These are phyloP conservation scores for Erythrobasidium yunnanense DNA, from an alignment of 768 basidiomycete genomes.

Conservation along the genomic window DNA sequence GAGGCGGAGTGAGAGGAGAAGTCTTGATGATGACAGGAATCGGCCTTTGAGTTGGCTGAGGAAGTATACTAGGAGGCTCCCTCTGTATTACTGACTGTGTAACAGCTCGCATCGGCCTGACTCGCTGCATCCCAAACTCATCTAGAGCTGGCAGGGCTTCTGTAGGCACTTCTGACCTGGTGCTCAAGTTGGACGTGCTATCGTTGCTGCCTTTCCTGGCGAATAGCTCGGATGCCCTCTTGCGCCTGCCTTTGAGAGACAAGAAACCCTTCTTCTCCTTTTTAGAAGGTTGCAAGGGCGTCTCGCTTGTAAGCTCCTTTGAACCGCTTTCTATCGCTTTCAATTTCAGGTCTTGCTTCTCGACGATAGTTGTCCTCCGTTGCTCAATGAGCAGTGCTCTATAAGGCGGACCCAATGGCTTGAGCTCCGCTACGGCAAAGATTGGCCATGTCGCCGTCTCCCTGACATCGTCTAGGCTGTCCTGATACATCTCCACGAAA, in stretches of 20 bases:
- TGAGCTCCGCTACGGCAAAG: constrained; percentile 24
- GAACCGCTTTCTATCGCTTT: too few relatives aligned
- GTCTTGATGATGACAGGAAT: constrained; percentile 9
- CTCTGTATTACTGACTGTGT: too few relatives aligned
- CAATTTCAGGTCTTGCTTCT: too few relatives aligned
- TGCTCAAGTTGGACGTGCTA: background rate
- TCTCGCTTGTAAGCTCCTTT: too few relatives aligned
- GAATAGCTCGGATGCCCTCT: background rate
- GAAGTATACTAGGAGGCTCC: too few relatives aligned
- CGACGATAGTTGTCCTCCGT: too few relatives aligned
- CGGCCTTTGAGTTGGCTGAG: background rate
- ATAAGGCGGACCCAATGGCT: background rate
- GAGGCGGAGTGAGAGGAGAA: background rate
- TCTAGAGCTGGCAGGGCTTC: background rate
- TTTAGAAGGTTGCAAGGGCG: background rate
- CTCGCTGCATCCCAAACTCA: background rate
- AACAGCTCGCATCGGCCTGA: background rate
- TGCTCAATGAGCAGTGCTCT: constrained; percentile 10
- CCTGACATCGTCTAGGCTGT: background rate
- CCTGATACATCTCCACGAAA: constrained; percentile 17
- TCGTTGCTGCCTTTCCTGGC: background rate
- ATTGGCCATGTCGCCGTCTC: constrained; percentile 7
- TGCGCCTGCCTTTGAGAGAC: background rate
- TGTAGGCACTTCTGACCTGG: background rate
- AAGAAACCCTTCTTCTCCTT: background rate